These are phyloP conservation scores for Exophiala bonariae DNA, from an alignment of 2,329 filamentous ascomycete genomes.

Conservation along the genomic window DNA sequence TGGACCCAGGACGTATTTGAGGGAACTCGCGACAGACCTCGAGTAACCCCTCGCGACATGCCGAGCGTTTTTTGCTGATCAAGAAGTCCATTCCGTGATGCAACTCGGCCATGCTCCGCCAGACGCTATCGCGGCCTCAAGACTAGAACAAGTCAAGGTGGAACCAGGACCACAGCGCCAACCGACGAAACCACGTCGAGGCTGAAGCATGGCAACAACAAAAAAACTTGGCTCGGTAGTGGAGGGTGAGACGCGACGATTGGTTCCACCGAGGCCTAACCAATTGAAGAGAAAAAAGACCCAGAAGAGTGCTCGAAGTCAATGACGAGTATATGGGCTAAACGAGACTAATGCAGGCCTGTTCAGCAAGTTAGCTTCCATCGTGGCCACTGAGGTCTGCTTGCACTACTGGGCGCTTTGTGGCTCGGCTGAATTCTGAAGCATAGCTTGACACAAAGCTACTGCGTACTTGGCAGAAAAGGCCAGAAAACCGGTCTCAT, in stretches of 20 bases:
- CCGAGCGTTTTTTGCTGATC: background rate
- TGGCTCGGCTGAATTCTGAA: too few relatives aligned
- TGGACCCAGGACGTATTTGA: conserved; percentile 1
- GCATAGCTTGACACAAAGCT: too few relatives aligned
- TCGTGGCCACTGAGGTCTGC: too few relatives aligned
- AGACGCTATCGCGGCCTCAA: background rate
- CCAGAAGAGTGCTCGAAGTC: background rate
- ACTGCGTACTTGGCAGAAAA: too few relatives aligned
- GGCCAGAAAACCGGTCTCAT: too few relatives aligned
- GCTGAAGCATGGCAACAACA: background rate
- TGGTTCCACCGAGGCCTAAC: background rate
- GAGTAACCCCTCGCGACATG: background rate
- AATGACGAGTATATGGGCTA: background rate
- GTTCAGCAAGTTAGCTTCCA: background rate
- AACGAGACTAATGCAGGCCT: background rate
- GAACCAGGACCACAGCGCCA: background rate
- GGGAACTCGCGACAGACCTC: background rate
- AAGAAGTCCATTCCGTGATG: background rate
- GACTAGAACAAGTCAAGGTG: background rate
- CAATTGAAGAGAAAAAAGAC: background rate
- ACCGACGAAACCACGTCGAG: background rate
- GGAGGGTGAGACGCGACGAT: too few relatives aligned
- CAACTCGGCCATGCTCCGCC: background rate
- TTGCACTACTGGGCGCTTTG: too few relatives aligned
- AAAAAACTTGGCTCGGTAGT: background rate